Evolutionary conservation across 2,329 filamentous ascomycete species (phyloP).

Genomic region (Colletotrichum camelliae): DNA sequence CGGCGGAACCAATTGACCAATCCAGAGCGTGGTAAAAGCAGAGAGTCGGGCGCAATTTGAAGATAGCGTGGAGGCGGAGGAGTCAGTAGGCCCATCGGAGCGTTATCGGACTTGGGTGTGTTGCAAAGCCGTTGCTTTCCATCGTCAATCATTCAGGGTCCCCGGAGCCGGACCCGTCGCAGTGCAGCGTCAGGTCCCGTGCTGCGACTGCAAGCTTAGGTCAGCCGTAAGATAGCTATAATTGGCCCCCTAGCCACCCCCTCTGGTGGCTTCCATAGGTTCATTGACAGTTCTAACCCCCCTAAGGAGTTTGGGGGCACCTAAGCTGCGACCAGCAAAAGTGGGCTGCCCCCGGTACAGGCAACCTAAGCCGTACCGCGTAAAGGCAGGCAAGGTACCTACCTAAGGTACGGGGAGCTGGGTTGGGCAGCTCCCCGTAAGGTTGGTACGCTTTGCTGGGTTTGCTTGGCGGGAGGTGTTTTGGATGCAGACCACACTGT

Average conservation of each 20-base stretch:
- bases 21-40: slow-evolving; percentile 9
- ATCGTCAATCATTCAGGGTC: slow-evolving; percentile 18
- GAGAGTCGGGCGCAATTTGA: slow-evolving; percentile 6
- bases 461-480: background rate
- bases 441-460: background rate
- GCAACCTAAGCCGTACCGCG: background rate
- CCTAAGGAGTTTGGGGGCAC: background rate
- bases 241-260: background rate
- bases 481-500: background rate
- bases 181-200: background rate
- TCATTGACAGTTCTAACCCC: background rate
- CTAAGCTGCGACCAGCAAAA: background rate
- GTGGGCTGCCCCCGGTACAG: background rate
- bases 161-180: slow-evolving; percentile 16
- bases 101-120: slow-evolving; percentile 28
- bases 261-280: background rate
- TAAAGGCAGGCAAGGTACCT: background rate
- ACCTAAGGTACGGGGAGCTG: background rate
- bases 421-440: no score
- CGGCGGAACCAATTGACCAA: slow-evolving; percentile 8
- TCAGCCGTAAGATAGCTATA: background rate
- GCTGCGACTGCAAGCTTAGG: slow-evolving; percentile 3
- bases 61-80: slow-evolving; percentile 6
- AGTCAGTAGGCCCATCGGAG: slow-evolving; percentile 26
- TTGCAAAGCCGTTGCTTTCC: slow-evolving; percentile 24